These are phyloP conservation scores for Spizellomyces punctatus DNA, from an alignment of 192 early-diverging fungal genomes.

Conservation along the genomic window DNA sequence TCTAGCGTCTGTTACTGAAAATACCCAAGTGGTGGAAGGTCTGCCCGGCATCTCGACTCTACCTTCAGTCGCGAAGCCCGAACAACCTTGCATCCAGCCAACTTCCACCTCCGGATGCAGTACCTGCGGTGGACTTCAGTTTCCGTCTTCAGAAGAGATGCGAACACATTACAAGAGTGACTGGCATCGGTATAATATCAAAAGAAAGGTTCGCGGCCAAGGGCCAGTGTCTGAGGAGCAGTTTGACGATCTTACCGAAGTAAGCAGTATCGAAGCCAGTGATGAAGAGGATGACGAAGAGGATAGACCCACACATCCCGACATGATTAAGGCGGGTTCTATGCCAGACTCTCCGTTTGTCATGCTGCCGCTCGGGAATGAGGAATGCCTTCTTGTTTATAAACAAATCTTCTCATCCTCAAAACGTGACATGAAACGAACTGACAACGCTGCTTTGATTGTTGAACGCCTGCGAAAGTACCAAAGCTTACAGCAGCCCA, in stretches of 20 bases:
- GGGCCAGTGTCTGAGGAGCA: slow-evolving; percentile 38
- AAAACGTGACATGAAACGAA: neutral
- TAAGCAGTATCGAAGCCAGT: slow-evolving; percentile 46
- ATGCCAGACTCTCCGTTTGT: slow-evolving; percentile 31
- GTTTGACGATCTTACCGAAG: slow-evolving; percentile 45
- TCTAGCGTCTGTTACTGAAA: no score
- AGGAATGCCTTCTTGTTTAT: slow-evolving; percentile 38
- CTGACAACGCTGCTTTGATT: neutral
- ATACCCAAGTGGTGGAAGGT: no score
- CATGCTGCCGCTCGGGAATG: slow-evolving; percentile 14
- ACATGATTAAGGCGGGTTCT: neutral
- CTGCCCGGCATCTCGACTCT: no score
- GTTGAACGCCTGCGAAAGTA: neutral
- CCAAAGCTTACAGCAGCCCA: slow-evolving; percentile 13
- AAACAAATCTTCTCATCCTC: slow-evolving; percentile 36
- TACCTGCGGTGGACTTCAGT: slow-evolving; percentile 15
- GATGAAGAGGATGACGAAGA: slow-evolving; percentile 32
- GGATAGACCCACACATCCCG: neutral
- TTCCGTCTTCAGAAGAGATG: slow-evolving; percentile 20
- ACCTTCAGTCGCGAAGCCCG: no score
- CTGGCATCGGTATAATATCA: slow-evolving; percentile 96
- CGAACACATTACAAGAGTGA: slow-evolving; percentile 85
- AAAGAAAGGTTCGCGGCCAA: slow-evolving; percentile 62
- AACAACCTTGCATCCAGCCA: no score
- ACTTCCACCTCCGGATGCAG: slow-evolving; percentile 10